phyloP scores from a whole-genome alignment of 805 yeast genomes.

The Kodamaea kaohsiungensis region DNA sequence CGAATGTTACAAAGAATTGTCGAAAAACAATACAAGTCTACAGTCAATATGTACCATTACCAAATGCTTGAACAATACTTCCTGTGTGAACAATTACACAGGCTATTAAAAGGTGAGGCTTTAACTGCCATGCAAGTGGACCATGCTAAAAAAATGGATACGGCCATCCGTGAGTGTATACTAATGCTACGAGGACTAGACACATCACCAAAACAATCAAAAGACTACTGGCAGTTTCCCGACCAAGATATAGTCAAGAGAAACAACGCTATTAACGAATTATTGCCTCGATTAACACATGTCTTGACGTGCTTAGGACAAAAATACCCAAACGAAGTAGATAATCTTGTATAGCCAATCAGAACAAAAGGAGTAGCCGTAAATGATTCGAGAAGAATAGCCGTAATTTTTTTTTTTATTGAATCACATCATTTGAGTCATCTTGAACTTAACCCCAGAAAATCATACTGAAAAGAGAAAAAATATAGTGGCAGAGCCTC shows the following conservation, averaged over 20 bases:
- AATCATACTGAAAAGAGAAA: slow-evolving; percentile 1
- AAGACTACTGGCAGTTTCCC: background rate
- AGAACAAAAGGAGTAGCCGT: background rate
- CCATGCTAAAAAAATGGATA: slow-evolving; percentile 1
- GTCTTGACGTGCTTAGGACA: slow-evolving; percentile 1
- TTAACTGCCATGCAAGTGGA: slow-evolving; percentile 1
- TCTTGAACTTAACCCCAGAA: slow-evolving; percentile 5
- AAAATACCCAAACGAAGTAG: slow-evolving; percentile 2
- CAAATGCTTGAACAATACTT: slow-evolving; percentile 8
- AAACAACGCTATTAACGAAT: slow-evolving; percentile 3
- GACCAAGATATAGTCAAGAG: slow-evolving; percentile 3
- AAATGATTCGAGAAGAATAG: background rate
- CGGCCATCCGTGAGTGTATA: slow-evolving; percentile 7
- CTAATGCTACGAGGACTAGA: slow-evolving; percentile 3
- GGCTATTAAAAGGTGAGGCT: slow-evolving; percentile 1
- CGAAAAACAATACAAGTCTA: background rate
- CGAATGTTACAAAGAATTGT: slow-evolving; percentile 2
- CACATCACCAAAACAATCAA: background rate
- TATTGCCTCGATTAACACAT: slow-evolving; percentile 2
- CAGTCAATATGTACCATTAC: slow-evolving; percentile 1
- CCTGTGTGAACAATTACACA: slow-evolving; percentile 2
- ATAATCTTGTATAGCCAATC: slow-evolving; percentile 1
- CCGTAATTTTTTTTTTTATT: no score
- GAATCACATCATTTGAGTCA: slow-evolving; percentile 5
- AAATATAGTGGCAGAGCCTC: background rate